Base-by-base conservation (phyloP, 1,284 basidiomycete genomes). In the Cutaneotrichosporon daszewskae region DNA sequence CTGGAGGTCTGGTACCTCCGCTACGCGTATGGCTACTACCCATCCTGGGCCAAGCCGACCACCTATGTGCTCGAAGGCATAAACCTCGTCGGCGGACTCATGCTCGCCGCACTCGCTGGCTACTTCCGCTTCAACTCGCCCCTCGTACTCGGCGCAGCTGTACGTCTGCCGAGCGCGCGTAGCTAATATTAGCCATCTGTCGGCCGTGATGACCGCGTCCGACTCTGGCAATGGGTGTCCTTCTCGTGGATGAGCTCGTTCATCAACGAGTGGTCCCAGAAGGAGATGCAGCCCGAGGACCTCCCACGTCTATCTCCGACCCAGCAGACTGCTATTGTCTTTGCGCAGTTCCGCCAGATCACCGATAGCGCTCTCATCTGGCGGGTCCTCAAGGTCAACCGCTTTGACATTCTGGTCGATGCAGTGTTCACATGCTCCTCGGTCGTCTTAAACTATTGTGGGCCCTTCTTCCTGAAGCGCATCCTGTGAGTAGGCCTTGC, bases 231-330 rank as follows among this genome's bases (percentile, higher is more conserved):
- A n/a, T 88, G 86, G 83, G 74, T 79, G 40, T 80, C 78, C 1
- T 88, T 88, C 64, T 76, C 78, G 2, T 90, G 87, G 72, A 76
- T 89, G 34, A 78, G 81, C 56, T 79, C 82, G 1, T 72, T 88
- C 36, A 79, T 88, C 58, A 34, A 34, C 6, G 54, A 79, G 68
- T 85, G 85, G 12, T 75, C 77, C 14, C 56, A 74, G 41, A 74
- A 72, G 8, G 84, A 82, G 10, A 71, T 89, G 17, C 75, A 82
- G 45, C 81, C 85, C 47, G 67, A 72, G 0, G 85, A 88, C 57
- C 77, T 90, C 0, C 87, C 84, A 76, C 55, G 70, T 2, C 72
- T 91, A 19, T 84, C 82, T 39, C 78, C 80, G 3, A 81, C 80
- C 0, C 72, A 84, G 61, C 80, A 82, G 60, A 80, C 84, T 0